A percentile compares a stretch with the other conserved stretches of the same genome.
These are phyloP conservation scores for Suillus variegatus DNA, from an alignment of 768 basidiomycete species.

Conservation along the genomic window DNA sequence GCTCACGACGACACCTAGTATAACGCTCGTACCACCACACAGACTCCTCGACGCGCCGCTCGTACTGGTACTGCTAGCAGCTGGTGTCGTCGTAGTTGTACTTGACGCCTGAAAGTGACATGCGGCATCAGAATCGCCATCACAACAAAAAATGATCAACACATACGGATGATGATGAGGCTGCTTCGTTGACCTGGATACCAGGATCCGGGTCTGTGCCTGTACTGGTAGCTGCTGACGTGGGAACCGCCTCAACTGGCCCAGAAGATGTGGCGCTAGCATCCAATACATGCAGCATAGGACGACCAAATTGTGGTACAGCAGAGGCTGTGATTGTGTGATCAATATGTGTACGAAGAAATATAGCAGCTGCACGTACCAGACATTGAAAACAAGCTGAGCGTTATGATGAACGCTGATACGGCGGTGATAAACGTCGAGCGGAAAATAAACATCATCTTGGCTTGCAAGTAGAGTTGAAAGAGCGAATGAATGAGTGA, in stretches of 20 bases:
- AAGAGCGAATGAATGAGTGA: constrained; percentile 1
- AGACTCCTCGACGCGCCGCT: constrained; percentile 18
- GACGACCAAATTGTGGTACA: constrained; percentile 22
- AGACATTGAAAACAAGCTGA: constrained; percentile 16
- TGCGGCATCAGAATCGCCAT: neutral
- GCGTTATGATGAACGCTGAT: constrained; percentile 11
- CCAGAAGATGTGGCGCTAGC: neutral
- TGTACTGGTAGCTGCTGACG: neutral
- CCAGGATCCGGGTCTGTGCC: neutral
- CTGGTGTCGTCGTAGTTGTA: neutral
- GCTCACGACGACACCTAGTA: constrained; percentile 6
- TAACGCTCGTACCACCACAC: constrained; percentile 7
- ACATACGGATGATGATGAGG: neutral
- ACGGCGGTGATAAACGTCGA: constrained; percentile 16
- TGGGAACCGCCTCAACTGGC: neutral
- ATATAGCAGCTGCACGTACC: constrained; percentile 10
- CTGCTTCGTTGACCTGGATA: neutral
- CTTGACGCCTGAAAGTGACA: neutral
- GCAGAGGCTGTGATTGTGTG: constrained; percentile 16
- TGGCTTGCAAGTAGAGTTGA: neutral
- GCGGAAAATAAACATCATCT: constrained; percentile 27
- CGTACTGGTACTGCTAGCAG: constrained; percentile 5
- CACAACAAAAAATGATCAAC: neutral
- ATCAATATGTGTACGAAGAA: neutral
- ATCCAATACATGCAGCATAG: constrained; percentile 16